Evolutionary conservation across 2,329 filamentous ascomycete genomes (phyloP).

Genomic region (Colletotrichum camelliae): DNA sequence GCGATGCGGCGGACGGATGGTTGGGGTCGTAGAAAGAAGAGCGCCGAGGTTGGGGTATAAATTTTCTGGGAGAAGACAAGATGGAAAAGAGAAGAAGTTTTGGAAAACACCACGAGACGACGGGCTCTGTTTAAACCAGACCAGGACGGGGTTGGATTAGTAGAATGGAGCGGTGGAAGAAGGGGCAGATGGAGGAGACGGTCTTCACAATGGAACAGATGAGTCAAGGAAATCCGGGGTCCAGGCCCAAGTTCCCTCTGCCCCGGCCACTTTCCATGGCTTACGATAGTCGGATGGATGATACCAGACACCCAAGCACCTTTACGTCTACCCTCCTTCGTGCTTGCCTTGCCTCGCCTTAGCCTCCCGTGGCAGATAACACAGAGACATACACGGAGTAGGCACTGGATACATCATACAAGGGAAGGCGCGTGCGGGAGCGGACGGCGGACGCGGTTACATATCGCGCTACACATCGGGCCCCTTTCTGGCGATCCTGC

Average conservation of each 20-base stretch:
- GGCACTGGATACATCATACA: conserved; percentile 6
- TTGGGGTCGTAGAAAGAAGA: not conserved
- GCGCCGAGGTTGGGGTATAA: not conserved
- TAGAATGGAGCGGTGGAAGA: conserved; percentile 9
- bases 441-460: not conserved
- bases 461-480: not conserved
- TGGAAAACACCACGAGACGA: not conserved
- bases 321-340: not conserved
- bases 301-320: not conserved
- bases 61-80: not conserved
- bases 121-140: conserved; percentile 9
- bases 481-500: not conserved
- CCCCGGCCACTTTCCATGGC: not conserved
- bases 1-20: not conserved
- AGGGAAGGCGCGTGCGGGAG: not conserved
- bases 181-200: not conserved
- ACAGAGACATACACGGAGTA: conserved; percentile 7
- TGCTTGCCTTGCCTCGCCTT: not conserved
- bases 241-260: not conserved
- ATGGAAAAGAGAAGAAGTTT: not conserved
- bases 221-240: conserved; percentile 25
- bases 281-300: not conserved
- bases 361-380: not conserved
- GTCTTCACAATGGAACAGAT: conserved; percentile 2
- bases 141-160: conserved; percentile 13